phyloP scores from a whole-genome alignment of 1,139 yeast species.

The Saccharomyces pastorianus region DNA sequence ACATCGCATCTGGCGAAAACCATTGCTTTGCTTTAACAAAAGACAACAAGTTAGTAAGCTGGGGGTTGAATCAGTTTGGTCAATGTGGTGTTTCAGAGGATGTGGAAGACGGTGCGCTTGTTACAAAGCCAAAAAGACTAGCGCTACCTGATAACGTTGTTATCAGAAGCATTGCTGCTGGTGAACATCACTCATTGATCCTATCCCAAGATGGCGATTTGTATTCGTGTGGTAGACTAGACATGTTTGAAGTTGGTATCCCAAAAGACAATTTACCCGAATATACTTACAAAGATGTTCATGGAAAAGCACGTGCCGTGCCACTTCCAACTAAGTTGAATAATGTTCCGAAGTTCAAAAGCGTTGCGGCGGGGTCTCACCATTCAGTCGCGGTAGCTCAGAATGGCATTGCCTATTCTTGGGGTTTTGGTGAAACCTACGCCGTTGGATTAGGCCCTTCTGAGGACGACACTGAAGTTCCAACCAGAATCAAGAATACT shows the following conservation, averaged over 20 bases:
- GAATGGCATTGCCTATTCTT: conserved; percentile 80
- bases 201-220: conserved; percentile 64
- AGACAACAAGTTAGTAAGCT: conserved; percentile 62
- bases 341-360: conserved; percentile 47
- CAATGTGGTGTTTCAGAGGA: conserved; percentile 76
- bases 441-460: conserved; percentile 92
- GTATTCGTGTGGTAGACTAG: conserved; percentile 82
- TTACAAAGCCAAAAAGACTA: conserved; percentile 64
- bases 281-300: conserved; percentile 65
- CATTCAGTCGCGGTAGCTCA: conserved; percentile 80
- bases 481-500: conserved; percentile 82
- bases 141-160: conserved; percentile 48
- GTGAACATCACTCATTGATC: conserved; percentile 89
- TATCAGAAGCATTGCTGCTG: conserved; percentile 61
- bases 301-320: conserved; percentile 77
- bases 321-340: conserved; percentile 71
- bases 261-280: conserved; percentile 53
- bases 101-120: conserved; percentile 74
- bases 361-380: conserved; percentile 79
- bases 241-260: conserved; percentile 88
- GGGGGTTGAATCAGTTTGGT: conserved; percentile 97
- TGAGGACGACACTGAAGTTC: conserved; percentile 80
- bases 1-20: conserved; percentile 87
- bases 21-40: conserved; percentile 88
- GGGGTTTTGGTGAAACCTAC: conserved; percentile 98